Percentiles rank a stretch among this genome's conserved stretches.
These are phyloP conservation scores for Arthroderma sp. DNA, from an alignment of 2,329 filamentous ascomycete species.

Conservation along the genomic window DNA sequence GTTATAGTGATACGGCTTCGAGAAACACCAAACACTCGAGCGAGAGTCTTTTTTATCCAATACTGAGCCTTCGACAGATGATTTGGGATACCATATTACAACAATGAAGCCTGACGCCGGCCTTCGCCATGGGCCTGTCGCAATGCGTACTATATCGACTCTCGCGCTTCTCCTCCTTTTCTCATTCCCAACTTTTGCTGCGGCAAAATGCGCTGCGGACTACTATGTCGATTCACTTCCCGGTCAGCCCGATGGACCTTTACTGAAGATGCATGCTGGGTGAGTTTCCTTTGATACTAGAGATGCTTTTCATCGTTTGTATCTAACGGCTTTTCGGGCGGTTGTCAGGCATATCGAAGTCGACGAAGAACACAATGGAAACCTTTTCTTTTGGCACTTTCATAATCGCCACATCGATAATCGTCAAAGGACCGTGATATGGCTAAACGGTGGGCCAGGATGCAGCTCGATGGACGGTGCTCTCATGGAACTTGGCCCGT, in stretches of 20 bases:
- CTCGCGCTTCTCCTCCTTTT: slow-evolving; percentile 1
- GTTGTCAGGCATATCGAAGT: slow-evolving; percentile 72
- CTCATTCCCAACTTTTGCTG: slow-evolving; percentile 3
- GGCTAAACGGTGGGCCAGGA: slow-evolving; percentile 92
- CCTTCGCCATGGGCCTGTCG: no score
- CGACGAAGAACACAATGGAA: slow-evolving; percentile 70
- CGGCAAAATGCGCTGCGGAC: slow-evolving; percentile 48
- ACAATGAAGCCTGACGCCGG: no score
- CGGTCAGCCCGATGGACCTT: slow-evolving; percentile 62
- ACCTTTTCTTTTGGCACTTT: slow-evolving; percentile 98
- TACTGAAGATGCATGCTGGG: slow-evolving; percentile 97
- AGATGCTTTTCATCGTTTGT: slow-evolving; percentile 1
- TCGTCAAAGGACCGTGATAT: slow-evolving; percentile 78
- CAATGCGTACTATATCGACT: no score
- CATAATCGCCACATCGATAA: slow-evolving; percentile 93
- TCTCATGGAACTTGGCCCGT: slow-evolving; percentile 92
- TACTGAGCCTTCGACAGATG: no score
- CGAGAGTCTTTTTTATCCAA: no score
- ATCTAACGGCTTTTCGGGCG: slow-evolving; percentile 3
- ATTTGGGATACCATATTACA: no score
- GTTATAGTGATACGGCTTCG: no score
- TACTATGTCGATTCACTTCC: slow-evolving; percentile 82
- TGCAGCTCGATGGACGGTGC: slow-evolving; percentile 96
- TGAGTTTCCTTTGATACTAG: slow-evolving; percentile 36
- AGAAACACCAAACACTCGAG: no score